Evolutionary conservation across 1,139 yeast species (phyloP).

Genomic region (Hansenula lynferdii): DNA sequence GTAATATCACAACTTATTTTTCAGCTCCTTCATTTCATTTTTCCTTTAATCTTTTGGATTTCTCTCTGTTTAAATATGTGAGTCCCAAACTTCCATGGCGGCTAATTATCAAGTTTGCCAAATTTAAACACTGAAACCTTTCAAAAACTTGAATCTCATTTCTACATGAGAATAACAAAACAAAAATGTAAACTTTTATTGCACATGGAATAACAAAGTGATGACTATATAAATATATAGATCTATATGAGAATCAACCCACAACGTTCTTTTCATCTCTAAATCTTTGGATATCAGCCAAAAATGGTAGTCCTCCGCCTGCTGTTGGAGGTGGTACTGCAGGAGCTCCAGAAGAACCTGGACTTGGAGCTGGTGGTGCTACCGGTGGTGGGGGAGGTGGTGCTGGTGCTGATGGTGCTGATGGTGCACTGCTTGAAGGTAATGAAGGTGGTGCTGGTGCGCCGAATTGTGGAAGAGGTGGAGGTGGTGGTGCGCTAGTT

Average conservation of each 20-base stretch:
- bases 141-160: too few relatives aligned
- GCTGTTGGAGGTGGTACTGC: constrained; percentile 9
- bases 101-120: too few relatives aligned
- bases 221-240: too few relatives aligned
- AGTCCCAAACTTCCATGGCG: too few relatives aligned
- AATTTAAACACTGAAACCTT: too few relatives aligned
- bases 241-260: constrained; percentile 14
- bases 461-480: constrained; percentile 5
- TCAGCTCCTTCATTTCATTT: too few relatives aligned
- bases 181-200: too few relatives aligned
- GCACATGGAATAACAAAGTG: too few relatives aligned
- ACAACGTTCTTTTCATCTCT: constrained; percentile 48
- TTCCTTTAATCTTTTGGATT: too few relatives aligned
- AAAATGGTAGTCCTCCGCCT: constrained; percentile 34
- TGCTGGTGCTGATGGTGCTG: constrained; percentile 14
- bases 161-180: too few relatives aligned
- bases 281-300: constrained; percentile 50
- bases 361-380: constrained; percentile 14
- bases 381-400: constrained; percentile 8
- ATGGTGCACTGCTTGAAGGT: constrained; percentile 20
- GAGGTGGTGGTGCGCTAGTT: constrained; percentile 24
- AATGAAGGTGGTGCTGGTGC: constrained; percentile 25
- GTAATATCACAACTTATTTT: too few relatives aligned
- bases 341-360: constrained; percentile 11
- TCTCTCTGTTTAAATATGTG: too few relatives aligned